Percentiles rank a stretch among this genome's conserved stretches.
These are phyloP conservation scores for Leersia perrieri DNA, from an alignment of 176 grass and related monocot species.

Conservation along the genomic window DNA sequence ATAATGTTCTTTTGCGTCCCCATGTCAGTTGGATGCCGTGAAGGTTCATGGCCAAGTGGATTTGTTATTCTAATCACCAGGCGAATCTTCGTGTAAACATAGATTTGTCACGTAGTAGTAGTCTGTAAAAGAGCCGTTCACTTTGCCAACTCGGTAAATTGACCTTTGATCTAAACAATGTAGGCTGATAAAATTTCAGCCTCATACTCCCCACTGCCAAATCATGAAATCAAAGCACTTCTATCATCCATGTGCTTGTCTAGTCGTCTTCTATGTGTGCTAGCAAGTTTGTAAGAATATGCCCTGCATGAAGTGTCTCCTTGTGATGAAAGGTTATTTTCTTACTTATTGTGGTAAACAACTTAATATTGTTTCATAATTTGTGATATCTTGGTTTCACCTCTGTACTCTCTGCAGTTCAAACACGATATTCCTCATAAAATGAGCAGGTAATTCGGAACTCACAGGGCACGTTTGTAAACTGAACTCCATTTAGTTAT, in stretches of 20 bases:
- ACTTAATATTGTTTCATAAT: constrained; percentile 2
- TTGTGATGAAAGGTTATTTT: neutral
- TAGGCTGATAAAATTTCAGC: neutral
- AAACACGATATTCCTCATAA: neutral
- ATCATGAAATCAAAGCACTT: constrained; percentile 21
- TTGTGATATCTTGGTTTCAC: neutral
- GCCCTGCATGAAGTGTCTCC: neutral
- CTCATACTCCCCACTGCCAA: neutral
- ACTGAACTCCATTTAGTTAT: neutral
- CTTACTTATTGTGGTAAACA: neutral
- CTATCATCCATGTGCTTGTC: neutral
- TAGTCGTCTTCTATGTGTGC: neutral
- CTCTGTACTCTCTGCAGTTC: neutral
- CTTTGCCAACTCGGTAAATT: neutral
- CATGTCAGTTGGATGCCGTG: constrained; percentile 32
- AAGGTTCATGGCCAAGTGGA: constrained; percentile 42
- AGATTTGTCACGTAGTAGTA: constrained; percentile 20
- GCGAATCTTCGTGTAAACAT: constrained; percentile 23
- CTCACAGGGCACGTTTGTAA: neutral
- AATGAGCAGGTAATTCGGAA: neutral
- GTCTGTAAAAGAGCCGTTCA: neutral
- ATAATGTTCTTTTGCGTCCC: constrained; percentile 29
- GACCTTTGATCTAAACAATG: constrained; percentile 19
- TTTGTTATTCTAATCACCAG: constrained; percentile 32
- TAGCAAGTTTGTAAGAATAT: neutral